Conservation (phyloP, 2,329 filamentous ascomycete genomes). For the Diaporthe sp. region DNA sequence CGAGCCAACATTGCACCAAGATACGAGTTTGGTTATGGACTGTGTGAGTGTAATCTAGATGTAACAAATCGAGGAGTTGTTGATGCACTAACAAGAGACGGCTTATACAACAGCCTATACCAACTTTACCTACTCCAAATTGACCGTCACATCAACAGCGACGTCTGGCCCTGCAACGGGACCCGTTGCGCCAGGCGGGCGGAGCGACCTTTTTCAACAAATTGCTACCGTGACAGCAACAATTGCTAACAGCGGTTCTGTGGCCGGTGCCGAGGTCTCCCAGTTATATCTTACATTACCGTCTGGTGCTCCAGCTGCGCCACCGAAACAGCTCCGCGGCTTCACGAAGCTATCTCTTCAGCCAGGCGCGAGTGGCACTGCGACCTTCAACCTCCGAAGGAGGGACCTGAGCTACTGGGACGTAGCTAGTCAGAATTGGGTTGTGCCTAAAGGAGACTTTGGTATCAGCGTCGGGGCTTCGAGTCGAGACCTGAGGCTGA, state of each 20-base stretch:
- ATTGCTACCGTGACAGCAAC: conserved; percentile 68
- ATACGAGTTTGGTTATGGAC: conserved; percentile 75
- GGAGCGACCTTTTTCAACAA: conserved; percentile 60
- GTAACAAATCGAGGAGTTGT: neutral
- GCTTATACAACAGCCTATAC: conserved; percentile 70
- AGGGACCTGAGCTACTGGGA: conserved; percentile 78
- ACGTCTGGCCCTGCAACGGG: conserved; percentile 58
- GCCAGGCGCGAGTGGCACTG: conserved; percentile 60
- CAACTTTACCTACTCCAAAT: conserved; percentile 71
- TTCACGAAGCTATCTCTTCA: conserved; percentile 71
- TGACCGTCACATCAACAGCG: conserved; percentile 57
- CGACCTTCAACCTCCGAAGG: conserved; percentile 67
- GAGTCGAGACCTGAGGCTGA: conserved; percentile 60
- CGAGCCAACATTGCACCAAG: conserved; percentile 68
- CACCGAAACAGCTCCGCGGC: conserved; percentile 69
- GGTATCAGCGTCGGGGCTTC: conserved; percentile 60
- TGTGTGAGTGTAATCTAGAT: conserved; percentile 58
- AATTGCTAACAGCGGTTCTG: conserved; percentile 74
- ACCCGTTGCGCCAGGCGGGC: conserved; percentile 58
- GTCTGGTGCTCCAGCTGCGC: conserved; percentile 54
- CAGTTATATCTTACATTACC: conserved; percentile 71
- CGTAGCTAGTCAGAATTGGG: conserved; percentile 71
- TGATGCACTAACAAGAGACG: neutral
- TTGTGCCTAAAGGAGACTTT: conserved; percentile 61
- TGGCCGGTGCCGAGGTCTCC: conserved; percentile 74